A percentile compares a stretch with the other conserved stretches of the same genome.
Conservation (phyloP, 371 early-diverging fungal genomes). For the Smittium culicis region DNA sequence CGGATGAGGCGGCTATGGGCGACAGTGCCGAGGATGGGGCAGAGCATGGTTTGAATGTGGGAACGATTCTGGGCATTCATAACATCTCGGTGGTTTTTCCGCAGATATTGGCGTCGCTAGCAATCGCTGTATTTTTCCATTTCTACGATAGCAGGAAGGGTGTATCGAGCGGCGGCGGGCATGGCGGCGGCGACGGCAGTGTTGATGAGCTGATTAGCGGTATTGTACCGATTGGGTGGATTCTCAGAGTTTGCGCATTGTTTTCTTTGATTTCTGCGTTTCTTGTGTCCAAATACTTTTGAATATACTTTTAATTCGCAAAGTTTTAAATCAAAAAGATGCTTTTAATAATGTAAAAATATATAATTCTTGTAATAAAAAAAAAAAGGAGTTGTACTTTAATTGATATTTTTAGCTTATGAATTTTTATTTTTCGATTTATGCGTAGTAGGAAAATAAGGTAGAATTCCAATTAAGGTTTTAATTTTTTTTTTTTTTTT, state of each 20-base stretch:
- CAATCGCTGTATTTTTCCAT: slow-evolving; percentile 57
- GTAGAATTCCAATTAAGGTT: no score
- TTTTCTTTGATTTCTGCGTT: slow-evolving; percentile 1
- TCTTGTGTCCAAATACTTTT: neutral
- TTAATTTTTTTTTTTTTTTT: no score
- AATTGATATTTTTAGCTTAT: no score
- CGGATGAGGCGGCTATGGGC: slow-evolving; percentile 3
- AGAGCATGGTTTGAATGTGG: slow-evolving; percentile 29
- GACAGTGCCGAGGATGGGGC: slow-evolving; percentile 4
- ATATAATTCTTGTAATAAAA: no score
- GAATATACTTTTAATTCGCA: no score
- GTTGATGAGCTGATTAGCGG: no score
- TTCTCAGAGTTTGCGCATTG: neutral
- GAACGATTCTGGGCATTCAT: slow-evolving; percentile 79
- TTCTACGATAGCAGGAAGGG: slow-evolving; percentile 17
- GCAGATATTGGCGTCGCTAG: slow-evolving; percentile 68
- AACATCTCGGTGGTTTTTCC: slow-evolving; percentile 89
- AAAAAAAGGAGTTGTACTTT: no score
- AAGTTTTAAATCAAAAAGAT: no score
- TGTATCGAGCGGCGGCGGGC: neutral
- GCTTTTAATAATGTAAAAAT: no score
- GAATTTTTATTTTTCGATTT: no score
- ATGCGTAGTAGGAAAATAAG: no score
- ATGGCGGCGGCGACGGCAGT: no score
- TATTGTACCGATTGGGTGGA: neutral